A percentile compares a stretch with the other conserved stretches of the same genome.
These are phyloP conservation scores for Pythium insidiosum DNA, from an alignment of 352 stramenopile species.

Conservation along the genomic window DNA sequence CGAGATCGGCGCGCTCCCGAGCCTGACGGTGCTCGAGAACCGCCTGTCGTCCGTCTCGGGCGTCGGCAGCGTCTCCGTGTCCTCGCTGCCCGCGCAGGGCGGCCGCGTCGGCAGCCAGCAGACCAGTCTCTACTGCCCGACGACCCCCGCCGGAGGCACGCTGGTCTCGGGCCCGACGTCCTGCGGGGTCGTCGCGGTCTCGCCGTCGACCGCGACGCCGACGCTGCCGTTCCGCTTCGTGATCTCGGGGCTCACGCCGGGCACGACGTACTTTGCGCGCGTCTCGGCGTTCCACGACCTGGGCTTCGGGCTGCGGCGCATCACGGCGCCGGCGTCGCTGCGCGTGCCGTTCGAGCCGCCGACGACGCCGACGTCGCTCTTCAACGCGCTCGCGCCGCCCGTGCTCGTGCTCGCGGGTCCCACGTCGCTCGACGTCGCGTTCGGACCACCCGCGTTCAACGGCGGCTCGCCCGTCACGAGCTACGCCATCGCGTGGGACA, in stretches of 20 bases:
- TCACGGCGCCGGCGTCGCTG: slow-evolving; percentile 43
- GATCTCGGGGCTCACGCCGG: slow-evolving; percentile 48
- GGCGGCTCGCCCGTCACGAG: slow-evolving; percentile 83
- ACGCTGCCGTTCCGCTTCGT: slow-evolving; percentile 42
- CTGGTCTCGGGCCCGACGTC: slow-evolving; percentile 21
- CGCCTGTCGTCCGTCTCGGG: slow-evolving; percentile 33
- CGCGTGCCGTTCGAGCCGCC: slow-evolving; percentile 62
- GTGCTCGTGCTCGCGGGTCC: slow-evolving; percentile 59
- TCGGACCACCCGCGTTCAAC: slow-evolving; percentile 70
- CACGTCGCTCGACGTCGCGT: slow-evolving; percentile 74
- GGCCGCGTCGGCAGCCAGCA: slow-evolving; percentile 27
- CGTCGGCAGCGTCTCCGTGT: slow-evolving; percentile 26
- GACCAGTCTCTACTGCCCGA: slow-evolving; percentile 44
- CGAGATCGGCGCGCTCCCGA: slow-evolving; percentile 43
- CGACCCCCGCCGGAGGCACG: slow-evolving; percentile 9
- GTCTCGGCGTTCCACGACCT: slow-evolving; percentile 63
- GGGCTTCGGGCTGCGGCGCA: slow-evolving; percentile 46
- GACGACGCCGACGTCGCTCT: slow-evolving; percentile 42
- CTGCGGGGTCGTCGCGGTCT: slow-evolving; percentile 27
- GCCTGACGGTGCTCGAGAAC: slow-evolving; percentile 34
- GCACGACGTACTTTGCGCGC: slow-evolving; percentile 55
- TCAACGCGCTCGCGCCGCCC: slow-evolving; percentile 42
- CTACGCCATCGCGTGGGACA: slow-evolving; percentile 91
- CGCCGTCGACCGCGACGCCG: slow-evolving; percentile 3
- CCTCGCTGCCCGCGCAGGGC: slow-evolving; percentile 13